Base-by-base conservation (phyloP, 495 filamentous ascomycete genomes). In the Hyaloscypha hepaticicola region DNA sequence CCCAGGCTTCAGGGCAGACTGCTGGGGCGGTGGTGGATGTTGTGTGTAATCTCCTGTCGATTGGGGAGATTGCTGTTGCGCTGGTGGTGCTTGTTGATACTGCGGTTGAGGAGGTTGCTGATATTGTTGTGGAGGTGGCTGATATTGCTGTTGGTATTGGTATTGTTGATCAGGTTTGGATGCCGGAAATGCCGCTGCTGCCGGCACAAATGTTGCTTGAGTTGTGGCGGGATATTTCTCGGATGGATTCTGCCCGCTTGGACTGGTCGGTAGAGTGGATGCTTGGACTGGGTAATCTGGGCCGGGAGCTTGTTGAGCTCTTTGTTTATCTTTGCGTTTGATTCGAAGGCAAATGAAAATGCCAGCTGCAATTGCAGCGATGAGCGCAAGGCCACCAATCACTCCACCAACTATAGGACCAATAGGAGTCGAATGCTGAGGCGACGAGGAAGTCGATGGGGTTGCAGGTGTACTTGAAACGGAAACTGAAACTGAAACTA, bases 351-450 rank as follows among this genome's bases (percentile, higher is more conserved):
- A 48, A 22, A 48, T 19, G 19, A 38, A 59, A 27, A 59, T 41
- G 19, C 56, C 56, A 8, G 34, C 33, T 21, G 22, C 22, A 9
- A 59, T 12, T 24, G 28, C 56, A n/a, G 56, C 56, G 22, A 59
- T 11, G 56, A 59, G 31, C 7, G 56, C 56, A 8, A 59, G 19
- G 0, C 56, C 56, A 45, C 56, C 56, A 48, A 59, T 45, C 11
- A 59, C 56, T 7, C 56, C 56, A 9, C 56, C 56, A 11, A 48
- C 56, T 24, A 59, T 59, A 24, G 56, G 24, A 25, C 56, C 56
- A 5, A 33, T 16, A 26, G 29, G n/a, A 12, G n/a, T 38, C 8
- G 31, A 9, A 25, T 21, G 31, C 31, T 14, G 16, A 45, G 11
- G 9, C 8, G 31, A 27, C 16, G 55, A 11, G 8, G 56, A 16